Base-by-base conservation (phyloP, 2,329 filamentous ascomycete species). In the Xenosphaeropsis pyriputrescens region DNA sequence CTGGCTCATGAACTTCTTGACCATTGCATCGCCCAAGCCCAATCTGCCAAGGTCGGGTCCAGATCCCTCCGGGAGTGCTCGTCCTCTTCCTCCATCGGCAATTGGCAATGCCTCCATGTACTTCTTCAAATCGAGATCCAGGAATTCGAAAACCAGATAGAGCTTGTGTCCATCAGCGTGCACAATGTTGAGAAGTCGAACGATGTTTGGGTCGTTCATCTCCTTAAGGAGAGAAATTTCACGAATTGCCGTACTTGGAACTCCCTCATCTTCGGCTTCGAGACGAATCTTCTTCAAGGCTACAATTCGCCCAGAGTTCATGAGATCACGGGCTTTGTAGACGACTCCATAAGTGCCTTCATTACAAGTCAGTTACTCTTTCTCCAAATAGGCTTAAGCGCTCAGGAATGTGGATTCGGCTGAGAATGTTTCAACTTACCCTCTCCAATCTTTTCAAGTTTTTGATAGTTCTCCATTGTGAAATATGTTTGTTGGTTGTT, bases 401-500 rank as follows among this genome's bases (percentile, higher is more conserved):
- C 29, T 39, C 22, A 15, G 38, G 33, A 18, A 17, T 19, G 35
- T 32, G 7, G 39, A 39, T n/a, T 29, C 34, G 30, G 22, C 8
- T 26, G 8, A 3, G 22, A 5, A 26, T 26, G 22, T 32, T 16
- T 39, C 39, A 35, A 58, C 72, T 51, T 64, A 91, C 86, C 86
- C 74, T 94, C 86, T 61, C 86, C 86, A 54, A 94, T 86, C 70
- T 94, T 94, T 67, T 94, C 86, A 54, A 94, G 73, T 66, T 93
- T 93, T 64, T 93, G 84, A 61, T 94, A 94, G 64, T 93, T 93
- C 62, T 94, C 85, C 86, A 94, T 93, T 48, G 43, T 58, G 37
- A 42, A 37, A 18, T 33, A 45, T 50, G 38, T 41, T 43, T 22
- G 40, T 33, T 37, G 32, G 15, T 36, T 41, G 29, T 17, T 38